A percentile compares a stretch with the other conserved stretches of the same genome.
These are phyloP conservation scores for Raphanus raphanistrum DNA, from an alignment of 345 rosid genomes.

Conservation along the genomic window DNA sequence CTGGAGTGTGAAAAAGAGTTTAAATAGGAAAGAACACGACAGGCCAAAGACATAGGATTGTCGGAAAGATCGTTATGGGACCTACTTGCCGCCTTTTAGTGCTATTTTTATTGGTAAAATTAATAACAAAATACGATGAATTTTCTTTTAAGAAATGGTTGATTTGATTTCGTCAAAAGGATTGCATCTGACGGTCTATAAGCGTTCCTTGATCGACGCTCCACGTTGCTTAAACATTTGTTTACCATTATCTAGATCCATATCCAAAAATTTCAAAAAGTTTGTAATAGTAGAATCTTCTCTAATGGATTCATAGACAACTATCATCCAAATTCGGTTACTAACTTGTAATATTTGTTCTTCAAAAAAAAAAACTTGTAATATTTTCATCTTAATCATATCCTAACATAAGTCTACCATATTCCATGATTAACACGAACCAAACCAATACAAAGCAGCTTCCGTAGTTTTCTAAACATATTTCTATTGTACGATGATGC, in stretches of 20 bases:
- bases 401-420: neutral
- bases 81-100: conserved; percentile 29
- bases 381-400: neutral
- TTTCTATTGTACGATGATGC: neutral
- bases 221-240: conserved; percentile 3
- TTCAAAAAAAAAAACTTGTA: too few species aligned
- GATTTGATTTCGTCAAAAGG: conserved; percentile 12
- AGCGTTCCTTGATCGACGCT: conserved; percentile 22
- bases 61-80: neutral
- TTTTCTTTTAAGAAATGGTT: neutral
- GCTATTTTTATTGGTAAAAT: conserved; percentile 4
- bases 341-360: neutral
- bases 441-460: neutral
- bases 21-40: neutral
- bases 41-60: neutral
- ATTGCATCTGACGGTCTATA: conserved; percentile 26
- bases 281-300: conserved; percentile 14
- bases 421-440: neutral
- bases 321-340: neutral
- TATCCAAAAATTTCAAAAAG: neutral
- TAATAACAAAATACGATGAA: neutral
- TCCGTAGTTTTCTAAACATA: neutral
- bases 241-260: conserved; percentile 19
- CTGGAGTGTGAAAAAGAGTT: neutral
- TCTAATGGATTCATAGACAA: neutral